Percentiles rank a stretch among this genome's conserved stretches.
These are phyloP conservation scores for Leccinum pachyderme DNA, from an alignment of 1,284 basidiomycete genomes.

Conservation along the genomic window DNA sequence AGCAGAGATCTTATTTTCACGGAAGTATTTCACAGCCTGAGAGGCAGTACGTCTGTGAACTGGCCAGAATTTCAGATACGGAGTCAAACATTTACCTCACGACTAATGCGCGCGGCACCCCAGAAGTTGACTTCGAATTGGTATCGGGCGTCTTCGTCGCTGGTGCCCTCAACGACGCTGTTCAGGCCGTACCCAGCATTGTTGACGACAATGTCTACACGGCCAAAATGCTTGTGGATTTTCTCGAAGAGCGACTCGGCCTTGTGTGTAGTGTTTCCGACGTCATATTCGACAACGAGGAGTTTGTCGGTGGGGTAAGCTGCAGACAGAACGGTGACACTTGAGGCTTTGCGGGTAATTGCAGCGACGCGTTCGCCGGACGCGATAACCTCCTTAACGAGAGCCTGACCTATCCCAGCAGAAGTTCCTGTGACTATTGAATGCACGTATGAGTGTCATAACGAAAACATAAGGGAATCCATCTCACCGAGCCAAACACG, in stretches of 20 bases:
- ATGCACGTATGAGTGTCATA: slow-evolving; percentile 1
- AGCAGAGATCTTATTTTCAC: slow-evolving; percentile 17
- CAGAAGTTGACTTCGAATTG: slow-evolving; percentile 42
- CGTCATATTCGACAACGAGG: slow-evolving; percentile 20
- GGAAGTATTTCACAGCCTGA: slow-evolving; percentile 26
- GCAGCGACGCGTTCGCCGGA: slow-evolving; percentile 26
- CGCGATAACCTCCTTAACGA: slow-evolving; percentile 21
- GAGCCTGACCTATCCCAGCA: slow-evolving; percentile 22
- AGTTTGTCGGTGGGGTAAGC: slow-evolving; percentile 21
- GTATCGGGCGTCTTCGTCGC: slow-evolving; percentile 30
- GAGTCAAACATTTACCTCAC: slow-evolving; percentile 22
- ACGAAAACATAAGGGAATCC: no score
- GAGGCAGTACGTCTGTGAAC: background rate
- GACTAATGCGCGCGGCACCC: slow-evolving; percentile 34
- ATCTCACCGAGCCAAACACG: slow-evolving; percentile 28
- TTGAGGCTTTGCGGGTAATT: slow-evolving; percentile 21
- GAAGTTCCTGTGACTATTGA: slow-evolving; percentile 26
- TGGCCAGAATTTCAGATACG: background rate
- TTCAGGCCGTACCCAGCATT: slow-evolving; percentile 37
- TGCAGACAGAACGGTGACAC: slow-evolving; percentile 13
- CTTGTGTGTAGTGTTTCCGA: slow-evolving; percentile 18
- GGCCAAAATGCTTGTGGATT: slow-evolving; percentile 37
- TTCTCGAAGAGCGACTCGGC: slow-evolving; percentile 35
- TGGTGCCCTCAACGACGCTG: slow-evolving; percentile 25
- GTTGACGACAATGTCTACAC: slow-evolving; percentile 44